phyloP scores from a whole-genome alignment of 352 stramenopile genomes.

The Hyaloperonospora brassicae region DNA sequence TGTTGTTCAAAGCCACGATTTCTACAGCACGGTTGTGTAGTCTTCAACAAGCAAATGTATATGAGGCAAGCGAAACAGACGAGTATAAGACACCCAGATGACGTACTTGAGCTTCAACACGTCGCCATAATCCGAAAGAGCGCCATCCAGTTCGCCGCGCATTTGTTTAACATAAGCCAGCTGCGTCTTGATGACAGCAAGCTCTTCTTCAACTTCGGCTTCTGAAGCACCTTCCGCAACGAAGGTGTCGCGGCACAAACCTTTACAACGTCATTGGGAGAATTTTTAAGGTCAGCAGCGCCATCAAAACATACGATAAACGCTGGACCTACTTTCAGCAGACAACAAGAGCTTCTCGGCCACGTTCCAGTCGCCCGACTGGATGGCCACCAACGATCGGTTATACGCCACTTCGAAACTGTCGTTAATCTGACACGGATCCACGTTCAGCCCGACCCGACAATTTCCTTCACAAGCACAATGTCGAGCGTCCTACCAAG shows the following conservation, averaged over 20 bases:
- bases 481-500: constrained; percentile 21
- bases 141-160: constrained; percentile 54
- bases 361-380: constrained; percentile 43
- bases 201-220: constrained; percentile 60
- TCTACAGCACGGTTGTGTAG: constrained; percentile 54
- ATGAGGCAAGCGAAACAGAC: not conserved
- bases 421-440: constrained; percentile 43
- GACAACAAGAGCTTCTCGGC: constrained; percentile 41
- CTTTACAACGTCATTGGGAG: constrained; percentile 20
- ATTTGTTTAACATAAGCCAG: constrained; percentile 76
- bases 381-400: constrained; percentile 76
- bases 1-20: constrained; percentile 72
- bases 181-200: constrained; percentile 66
- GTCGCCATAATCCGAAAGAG: constrained; percentile 65
- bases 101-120: constrained; percentile 76
- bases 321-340: constrained; percentile 44
- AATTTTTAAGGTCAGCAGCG: not conserved
- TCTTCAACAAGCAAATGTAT: constrained; percentile 21
- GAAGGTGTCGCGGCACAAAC: constrained; percentile 57
- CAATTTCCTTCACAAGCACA: not conserved
- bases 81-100: too few species aligned
- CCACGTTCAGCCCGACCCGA: constrained; percentile 8
- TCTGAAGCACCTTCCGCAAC: constrained; percentile 42
- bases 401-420: constrained; percentile 80
- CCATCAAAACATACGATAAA: not conserved